Evolutionary conservation across 2,329 filamentous ascomycete species (phyloP), one percentile per base, ranked within the genome.

Genomic region (Dothiorella sarmentorum): DNA sequence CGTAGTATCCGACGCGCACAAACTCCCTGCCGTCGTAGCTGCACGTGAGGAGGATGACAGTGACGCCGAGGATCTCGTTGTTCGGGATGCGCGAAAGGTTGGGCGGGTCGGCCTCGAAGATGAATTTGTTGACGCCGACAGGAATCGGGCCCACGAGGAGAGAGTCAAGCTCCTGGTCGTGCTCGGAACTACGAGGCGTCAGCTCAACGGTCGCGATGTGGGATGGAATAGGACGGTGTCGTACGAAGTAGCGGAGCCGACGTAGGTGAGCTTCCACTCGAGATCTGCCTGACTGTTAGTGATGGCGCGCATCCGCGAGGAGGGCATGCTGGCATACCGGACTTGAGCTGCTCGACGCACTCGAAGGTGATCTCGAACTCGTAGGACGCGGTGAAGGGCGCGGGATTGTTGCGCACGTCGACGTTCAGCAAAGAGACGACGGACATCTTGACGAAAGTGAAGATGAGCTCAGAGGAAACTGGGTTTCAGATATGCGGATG

Each of bases 331-430:
- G 3, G 20, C 53, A 55, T 75, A 92, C 91, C 92, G 78, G 97
- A 97, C 73, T 96, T 90, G 37, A 99, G 84, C 66, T 88, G 85
- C 79, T 99, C 94, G 22, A 97, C 85, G 70, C 94, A 97, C 77
- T 99, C 94, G 63, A 99, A 99, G 17, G 94, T 99, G 74, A 99
- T 97, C 77, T 99, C 93, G 67, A 99, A 96, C 75, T 94, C 87
- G 75, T 99, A 99, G 57, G 91, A 86, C 73, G 93, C 89, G 68
- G 86, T 88, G 78, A 99, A 97, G 67, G 89, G 86, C 69, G 94
- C 92, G 70, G 94, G 94, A 80, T 99, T 99, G 84, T 99, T 97
- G 73, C 91, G 82, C 67, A 99, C 90, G 76, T 94, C 90, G 69
- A 99, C 94, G 71, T 93, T 93, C 66, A 99, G 85, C 61, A 99